Conservation (phyloP, 2,329 filamentous ascomycete species). For the Colletotrichum orchidophilum region DNA sequence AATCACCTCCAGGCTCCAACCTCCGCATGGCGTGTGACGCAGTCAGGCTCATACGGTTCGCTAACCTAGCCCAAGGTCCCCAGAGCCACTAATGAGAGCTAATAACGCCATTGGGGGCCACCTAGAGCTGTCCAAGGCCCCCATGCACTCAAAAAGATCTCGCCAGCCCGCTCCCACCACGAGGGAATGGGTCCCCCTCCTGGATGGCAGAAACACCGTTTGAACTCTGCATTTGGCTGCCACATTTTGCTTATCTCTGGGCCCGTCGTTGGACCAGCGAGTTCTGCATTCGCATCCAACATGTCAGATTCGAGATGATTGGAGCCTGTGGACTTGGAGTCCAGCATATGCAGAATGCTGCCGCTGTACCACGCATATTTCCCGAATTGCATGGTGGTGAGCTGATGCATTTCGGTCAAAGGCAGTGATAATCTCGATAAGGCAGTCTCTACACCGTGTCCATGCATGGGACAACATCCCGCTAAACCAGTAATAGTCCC, state of each 20-base stretch:
- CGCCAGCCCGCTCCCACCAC: slow-evolving; percentile 9
- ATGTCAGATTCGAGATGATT: background rate
- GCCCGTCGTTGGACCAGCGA: background rate
- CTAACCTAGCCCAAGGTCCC: slow-evolving; percentile 13
- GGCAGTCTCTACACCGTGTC: slow-evolving; percentile 11
- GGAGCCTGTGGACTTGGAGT: background rate
- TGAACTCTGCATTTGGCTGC: slow-evolving; percentile 16
- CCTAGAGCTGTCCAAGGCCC: slow-evolving; percentile 2
- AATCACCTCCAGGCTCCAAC: background rate
- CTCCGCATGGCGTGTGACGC: slow-evolving; percentile 28
- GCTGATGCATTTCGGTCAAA: background rate
- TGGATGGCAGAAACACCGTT: slow-evolving; percentile 18
- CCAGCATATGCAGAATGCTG: background rate
- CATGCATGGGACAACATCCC: background rate
- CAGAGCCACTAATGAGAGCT: slow-evolving; percentile 7
- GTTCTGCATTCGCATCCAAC: background rate
- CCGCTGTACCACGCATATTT: background rate
- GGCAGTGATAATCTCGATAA: background rate
- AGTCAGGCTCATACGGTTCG: slow-evolving; percentile 16
- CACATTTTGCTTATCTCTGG: background rate
- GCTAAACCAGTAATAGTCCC: background rate
- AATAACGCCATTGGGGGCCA: slow-evolving; percentile 29
- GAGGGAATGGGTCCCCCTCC: slow-evolving; percentile 5
- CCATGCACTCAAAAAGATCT: slow-evolving; percentile 1
- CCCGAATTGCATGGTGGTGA: slow-evolving; percentile 9